Evolutionary conservation across 2,329 filamentous ascomycete genomes (phyloP).

Genomic region (Trichoderma cornu-damae): DNA sequence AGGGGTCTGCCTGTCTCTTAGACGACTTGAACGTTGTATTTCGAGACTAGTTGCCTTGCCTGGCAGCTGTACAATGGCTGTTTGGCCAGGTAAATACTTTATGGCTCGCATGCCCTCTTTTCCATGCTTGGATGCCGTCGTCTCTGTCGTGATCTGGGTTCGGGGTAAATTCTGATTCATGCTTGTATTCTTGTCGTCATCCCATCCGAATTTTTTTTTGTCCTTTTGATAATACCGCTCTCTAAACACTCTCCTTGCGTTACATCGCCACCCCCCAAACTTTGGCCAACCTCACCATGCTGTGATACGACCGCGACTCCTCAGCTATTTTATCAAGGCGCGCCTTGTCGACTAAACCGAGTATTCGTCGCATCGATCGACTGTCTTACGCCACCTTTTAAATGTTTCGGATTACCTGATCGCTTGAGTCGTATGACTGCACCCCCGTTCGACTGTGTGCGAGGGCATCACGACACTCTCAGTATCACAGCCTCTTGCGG

Average conservation of each 20-base stretch:
- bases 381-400: constrained; percentile 1
- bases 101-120: constrained; percentile 27
- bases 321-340: background rate
- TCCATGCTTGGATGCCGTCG: constrained; percentile 19
- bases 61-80: constrained; percentile 17
- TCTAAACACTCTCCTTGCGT: constrained; percentile 3
- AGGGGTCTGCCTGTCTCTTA: constrained; percentile 18
- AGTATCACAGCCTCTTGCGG: background rate
- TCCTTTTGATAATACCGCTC: constrained; percentile 10
- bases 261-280: background rate
- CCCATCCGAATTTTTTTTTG: background rate
- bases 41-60: constrained; percentile 11
- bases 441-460: background rate
- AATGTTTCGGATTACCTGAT: constrained; percentile 1
- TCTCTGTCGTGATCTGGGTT: constrained; percentile 20
- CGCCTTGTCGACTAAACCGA: background rate
- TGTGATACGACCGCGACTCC: constrained; percentile 9
- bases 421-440: constrained; percentile 4
- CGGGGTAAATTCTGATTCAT: background rate
- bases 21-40: constrained; percentile 13
- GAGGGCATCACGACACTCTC: background rate
- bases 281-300: constrained; percentile 10
- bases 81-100: constrained; percentile 26
- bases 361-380: background rate
- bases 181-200: background rate